Percentiles rank a stretch among this genome's conserved stretches.
These are phyloP conservation scores for Neoascochyta sp. DNA, from an alignment of 2,329 filamentous ascomycete genomes.

Conservation along the genomic window DNA sequence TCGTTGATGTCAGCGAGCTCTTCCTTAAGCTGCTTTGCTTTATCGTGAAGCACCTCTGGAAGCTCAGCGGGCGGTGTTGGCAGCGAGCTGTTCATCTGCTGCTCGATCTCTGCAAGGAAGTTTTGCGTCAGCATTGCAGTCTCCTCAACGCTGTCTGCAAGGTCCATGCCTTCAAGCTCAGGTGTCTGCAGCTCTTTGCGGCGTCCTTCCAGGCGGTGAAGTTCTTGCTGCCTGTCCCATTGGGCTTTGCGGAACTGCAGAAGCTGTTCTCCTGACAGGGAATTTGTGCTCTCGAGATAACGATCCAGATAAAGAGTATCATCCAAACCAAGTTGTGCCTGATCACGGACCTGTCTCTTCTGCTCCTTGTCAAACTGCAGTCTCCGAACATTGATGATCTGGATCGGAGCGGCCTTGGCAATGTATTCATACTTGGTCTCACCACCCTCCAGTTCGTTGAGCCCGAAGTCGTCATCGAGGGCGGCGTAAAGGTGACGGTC, in stretches of 20 bases:
- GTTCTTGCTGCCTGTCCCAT: constrained; percentile 69
- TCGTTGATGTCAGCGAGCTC: constrained; percentile 25
- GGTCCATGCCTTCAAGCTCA: constrained; percentile 23
- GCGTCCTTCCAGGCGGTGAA: constrained; percentile 54
- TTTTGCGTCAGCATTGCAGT: constrained; percentile 21
- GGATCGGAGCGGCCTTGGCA: constrained; percentile 71
- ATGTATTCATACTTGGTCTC: constrained; percentile 33
- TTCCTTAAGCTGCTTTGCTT: constrained; percentile 21
- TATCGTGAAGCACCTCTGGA: constrained; percentile 14
- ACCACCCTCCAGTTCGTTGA: constrained; percentile 59
- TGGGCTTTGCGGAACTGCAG: constrained; percentile 63
- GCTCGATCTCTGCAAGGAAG: constrained; percentile 3
- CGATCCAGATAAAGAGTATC: constrained; percentile 82
- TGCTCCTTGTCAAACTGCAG: constrained; percentile 63
- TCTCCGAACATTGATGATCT: constrained; percentile 87
- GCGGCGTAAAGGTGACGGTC: constrained; percentile 73
- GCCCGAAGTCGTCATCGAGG: constrained; percentile 80
- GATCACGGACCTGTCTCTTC: constrained; percentile 45
- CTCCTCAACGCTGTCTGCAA: constrained; percentile 31
- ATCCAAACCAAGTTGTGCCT: constrained; percentile 69
- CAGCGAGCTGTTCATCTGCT: constrained; percentile 5
- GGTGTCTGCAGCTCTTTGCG: constrained; percentile 42
- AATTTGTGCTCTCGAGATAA: constrained; percentile 53
- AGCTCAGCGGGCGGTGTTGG: constrained; percentile 22
- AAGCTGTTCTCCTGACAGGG: constrained; percentile 42